Percentiles rank a stretch among this genome's conserved stretches.
Evolutionary conservation across 2,329 filamentous ascomycete genomes (phyloP).

Genomic region (Bipolaris oryzae): DNA sequence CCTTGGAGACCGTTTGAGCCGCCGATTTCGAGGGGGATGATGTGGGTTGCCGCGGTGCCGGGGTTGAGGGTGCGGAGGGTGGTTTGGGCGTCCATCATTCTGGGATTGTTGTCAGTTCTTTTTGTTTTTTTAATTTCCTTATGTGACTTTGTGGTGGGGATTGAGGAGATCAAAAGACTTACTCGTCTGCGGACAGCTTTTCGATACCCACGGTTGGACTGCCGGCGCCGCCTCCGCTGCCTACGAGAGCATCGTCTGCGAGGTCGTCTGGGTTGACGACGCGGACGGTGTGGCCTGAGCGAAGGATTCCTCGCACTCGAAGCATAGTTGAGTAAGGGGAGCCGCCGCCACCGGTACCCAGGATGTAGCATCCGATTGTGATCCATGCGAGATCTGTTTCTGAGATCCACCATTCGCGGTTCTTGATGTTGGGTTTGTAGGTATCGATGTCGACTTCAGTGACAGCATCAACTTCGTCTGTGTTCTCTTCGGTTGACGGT

Average conservation of each 20-base stretch:
- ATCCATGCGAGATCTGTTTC: constrained; percentile 55
- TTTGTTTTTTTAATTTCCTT: too few species aligned
- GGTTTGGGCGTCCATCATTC: constrained; percentile 48
- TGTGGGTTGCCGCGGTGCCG: constrained; percentile 42
- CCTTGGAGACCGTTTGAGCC: constrained; percentile 54
- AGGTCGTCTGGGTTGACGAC: constrained; percentile 53
- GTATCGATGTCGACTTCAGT: constrained; percentile 36
- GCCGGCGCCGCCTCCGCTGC: constrained; percentile 54
- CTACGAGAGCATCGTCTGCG: constrained; percentile 53
- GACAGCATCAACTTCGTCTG: constrained; percentile 23
- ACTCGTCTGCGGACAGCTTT: constrained; percentile 52
- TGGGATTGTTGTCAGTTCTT: neutral
- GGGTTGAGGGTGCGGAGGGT: constrained; percentile 43
- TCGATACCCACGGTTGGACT: constrained; percentile 54
- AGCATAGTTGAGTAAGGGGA: constrained; percentile 55
- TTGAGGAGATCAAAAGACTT: constrained; percentile 12
- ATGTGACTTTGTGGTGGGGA: too few species aligned
- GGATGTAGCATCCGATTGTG: constrained; percentile 55
- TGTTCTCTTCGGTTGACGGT: constrained; percentile 23
- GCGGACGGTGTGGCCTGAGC: constrained; percentile 49
- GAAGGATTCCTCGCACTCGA: constrained; percentile 50
- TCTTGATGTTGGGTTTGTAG: constrained; percentile 51
- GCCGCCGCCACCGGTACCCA: constrained; percentile 57
- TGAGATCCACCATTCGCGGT: constrained; percentile 53
- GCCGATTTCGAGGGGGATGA: constrained; percentile 55